Base-by-base conservation (phyloP, 345 rosid species). In the Gossypium raimondii region DNA sequence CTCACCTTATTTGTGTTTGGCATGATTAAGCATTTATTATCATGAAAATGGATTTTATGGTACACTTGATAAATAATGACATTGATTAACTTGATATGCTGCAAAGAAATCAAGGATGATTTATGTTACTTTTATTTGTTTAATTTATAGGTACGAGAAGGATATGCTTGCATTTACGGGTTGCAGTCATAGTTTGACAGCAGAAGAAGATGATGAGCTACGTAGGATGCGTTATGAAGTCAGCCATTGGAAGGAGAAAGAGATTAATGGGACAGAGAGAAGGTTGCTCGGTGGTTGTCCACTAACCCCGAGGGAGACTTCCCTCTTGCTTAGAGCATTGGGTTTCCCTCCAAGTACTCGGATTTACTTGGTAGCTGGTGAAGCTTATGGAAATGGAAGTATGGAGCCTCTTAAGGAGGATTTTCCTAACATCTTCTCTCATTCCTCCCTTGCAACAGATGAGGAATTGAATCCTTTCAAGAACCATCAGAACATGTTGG, bases 101-200 rank as follows among this genome's bases (percentile, higher is more conserved):
- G 48, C 61, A 17, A 53, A 27, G 47, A 55, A 73, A 2, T 14
- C 25, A 16, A 47, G 48, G 11, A 65, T 44, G 17, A 52, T 50
- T 9, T 70, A 27, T 56, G 25, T 22, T 69, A 67, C 43, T 63
- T 45, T 16, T 53, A 13, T 69, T 55, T 56, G 7, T 75, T 45
- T 70, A 47, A 17, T 24, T 43, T 68, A 18, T 81, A 94, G 98
- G 88, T 94, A 92, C 74, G 98, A 90, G 87, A 94, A 89, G 81
- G 98, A 94, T 81, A 94, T 94, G 98, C 92, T 94, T 81, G 94
- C 98, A 81, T 94, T 94, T 83, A 94, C 98, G 7, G 98, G 97
- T 73, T 94, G 98, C 80, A 90, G 98, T 82, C 93, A 92, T 75
- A 84, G 82, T 76, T 88, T 94, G 87, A 89, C 89, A 20, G 81